These are phyloP conservation scores for Wickerhamiella siamensis DNA, from an alignment of 805 yeast genomes.

Conservation along the genomic window DNA sequence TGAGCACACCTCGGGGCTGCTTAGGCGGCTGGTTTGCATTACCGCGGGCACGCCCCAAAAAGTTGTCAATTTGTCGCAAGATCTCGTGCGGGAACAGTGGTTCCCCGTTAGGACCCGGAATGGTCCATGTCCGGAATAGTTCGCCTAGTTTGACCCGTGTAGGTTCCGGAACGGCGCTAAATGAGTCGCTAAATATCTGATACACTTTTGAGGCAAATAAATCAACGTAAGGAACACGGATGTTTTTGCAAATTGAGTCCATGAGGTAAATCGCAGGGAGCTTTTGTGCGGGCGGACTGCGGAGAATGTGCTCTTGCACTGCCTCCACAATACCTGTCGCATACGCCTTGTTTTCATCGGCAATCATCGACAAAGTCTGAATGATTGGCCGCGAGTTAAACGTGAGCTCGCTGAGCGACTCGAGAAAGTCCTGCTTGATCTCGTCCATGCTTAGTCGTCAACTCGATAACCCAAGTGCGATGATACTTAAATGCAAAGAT, in stretches of 20 bases:
- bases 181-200: constrained; percentile 59
- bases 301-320: constrained; percentile 57
- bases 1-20: constrained; percentile 6
- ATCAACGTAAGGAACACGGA: constrained; percentile 80
- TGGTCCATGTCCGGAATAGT: constrained; percentile 81
- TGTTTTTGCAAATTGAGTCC: constrained; percentile 83
- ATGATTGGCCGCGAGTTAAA: constrained; percentile 86
- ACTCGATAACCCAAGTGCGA: no score
- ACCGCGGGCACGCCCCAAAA: constrained; percentile 28
- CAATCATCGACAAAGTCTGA: constrained; percentile 66
- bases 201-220: constrained; percentile 57
- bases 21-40: constrained; percentile 1
- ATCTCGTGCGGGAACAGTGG: constrained; percentile 64
- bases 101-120: constrained; percentile 40
- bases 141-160: constrained; percentile 59
- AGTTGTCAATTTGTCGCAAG: constrained; percentile 57
- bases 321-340: constrained; percentile 70
- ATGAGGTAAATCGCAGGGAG: constrained; percentile 69
- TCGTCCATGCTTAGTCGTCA: no score
- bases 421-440: constrained; percentile 48
- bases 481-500: no score
- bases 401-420: constrained; percentile 60
- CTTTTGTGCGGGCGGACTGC: constrained; percentile 70
- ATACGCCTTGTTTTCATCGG: constrained; percentile 65
- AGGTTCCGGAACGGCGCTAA: constrained; percentile 63